Evolutionary conservation across 441 rosid species (phyloP), one percentile per base, ranked within the genome.

Genomic region (Breynia disticha): DNA sequence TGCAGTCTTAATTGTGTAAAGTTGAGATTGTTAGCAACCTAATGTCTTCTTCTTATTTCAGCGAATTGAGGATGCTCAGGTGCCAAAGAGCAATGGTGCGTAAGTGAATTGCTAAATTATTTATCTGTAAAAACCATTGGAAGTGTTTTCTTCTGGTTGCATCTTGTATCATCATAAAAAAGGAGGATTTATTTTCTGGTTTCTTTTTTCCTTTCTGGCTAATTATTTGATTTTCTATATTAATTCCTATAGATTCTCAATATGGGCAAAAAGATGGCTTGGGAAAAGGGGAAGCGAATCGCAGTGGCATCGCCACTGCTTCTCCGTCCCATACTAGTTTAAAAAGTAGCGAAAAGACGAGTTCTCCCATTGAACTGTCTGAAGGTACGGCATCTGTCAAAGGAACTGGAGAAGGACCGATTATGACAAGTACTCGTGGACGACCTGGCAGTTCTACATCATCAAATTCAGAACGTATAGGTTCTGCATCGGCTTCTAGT

Each of bases 401-500:
- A 60, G 67, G 54, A 54, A 67, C 49, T 19, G 63, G 71, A 52
- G 83, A 76, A 60, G 39, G 57, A 39, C 81, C 59, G 51, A 28
- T 76, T 52, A 54, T n/a, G n/a, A n/a, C 63, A 46, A 84, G 64
- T 60, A 61, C 79, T 56, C 55, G 64, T 63, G 83, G 75, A 55
- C 80, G 66, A 61, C 75, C 80, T 68, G 76, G 78, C 66, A 86
- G 83, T 63, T 88, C 84, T 45, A 57, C 87, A 57, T 76, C 86
- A 49, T 77, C 86, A 50, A 72, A 63, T 72, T 84, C 90, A 55
- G 97, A 88, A 45, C 50, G 59, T 52, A 50, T 59, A 0, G 79
- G 71, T 61, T 66, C 76, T 57, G 59, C 71, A 24, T 73, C 72
- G 54, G 75, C 80, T 69, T 56, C 83, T 57, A 72, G 68, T 61